Conservation (phyloP, 345 rosid species). For the Lumnitzera racemosa region DNA sequence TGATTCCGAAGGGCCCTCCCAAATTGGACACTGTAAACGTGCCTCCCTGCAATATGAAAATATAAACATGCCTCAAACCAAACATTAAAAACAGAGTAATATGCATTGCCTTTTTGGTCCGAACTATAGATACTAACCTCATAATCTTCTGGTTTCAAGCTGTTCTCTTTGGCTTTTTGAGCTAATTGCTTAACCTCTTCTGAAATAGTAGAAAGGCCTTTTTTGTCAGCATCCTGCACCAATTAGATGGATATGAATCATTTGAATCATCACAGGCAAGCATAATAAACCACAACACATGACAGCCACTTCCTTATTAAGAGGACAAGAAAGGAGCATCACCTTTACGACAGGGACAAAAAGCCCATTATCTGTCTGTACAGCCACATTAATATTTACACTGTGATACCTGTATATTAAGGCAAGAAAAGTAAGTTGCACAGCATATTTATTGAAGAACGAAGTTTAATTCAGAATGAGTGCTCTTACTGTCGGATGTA, state of each 20-base stretch:
- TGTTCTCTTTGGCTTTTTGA: constrained; percentile 82
- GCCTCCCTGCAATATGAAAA: constrained; percentile 63
- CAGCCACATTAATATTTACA: constrained; percentile 88
- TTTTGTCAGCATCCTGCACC: constrained; percentile 86
- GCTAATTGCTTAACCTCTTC: constrained; percentile 84
- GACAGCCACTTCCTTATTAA: neutral
- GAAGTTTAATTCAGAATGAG: neutral
- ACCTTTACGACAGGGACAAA: constrained; percentile 94
- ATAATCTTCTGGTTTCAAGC: constrained; percentile 90
- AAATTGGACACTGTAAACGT: constrained; percentile 91
- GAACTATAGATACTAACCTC: constrained; percentile 39
- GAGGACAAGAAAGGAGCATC: constrained; percentile 6
- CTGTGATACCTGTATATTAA: constrained; percentile 51
- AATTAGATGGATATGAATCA: neutral
- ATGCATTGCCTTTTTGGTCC: too few relatives aligned
- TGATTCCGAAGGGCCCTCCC: constrained; percentile 98
- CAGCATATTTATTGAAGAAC: neutral
- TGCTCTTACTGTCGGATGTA: constrained; percentile 85
- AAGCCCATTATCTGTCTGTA: constrained; percentile 94
- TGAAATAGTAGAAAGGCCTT: constrained; percentile 74
- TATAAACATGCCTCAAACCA: too few relatives aligned
- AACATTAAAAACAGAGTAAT: too few relatives aligned
- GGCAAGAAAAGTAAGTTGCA: constrained; percentile 6
- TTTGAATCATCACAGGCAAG: neutral
- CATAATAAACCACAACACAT: neutral